phyloP scores from a whole-genome alignment of 1,139 yeast species.

The Yamadazyma blattariae region DNA sequence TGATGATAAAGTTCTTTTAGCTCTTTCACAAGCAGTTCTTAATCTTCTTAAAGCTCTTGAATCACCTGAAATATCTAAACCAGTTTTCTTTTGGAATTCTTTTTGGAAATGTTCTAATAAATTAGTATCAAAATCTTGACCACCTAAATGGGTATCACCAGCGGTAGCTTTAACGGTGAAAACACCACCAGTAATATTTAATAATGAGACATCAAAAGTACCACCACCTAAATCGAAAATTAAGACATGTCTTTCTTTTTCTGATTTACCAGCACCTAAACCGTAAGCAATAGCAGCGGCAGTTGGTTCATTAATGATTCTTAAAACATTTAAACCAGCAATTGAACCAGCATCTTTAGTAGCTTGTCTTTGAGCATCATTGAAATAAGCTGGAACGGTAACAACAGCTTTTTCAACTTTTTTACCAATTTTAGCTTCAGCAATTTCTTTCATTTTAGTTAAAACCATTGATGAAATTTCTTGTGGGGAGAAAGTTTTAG shows the following conservation, averaged over 20 bases:
- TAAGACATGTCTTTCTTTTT: slow-evolving; percentile 70
- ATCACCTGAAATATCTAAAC: slow-evolving; percentile 85
- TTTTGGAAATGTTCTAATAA: slow-evolving; percentile 77
- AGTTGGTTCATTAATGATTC: slow-evolving; percentile 51
- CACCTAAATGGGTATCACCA: slow-evolving; percentile 99
- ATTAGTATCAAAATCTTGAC: slow-evolving; percentile 65
- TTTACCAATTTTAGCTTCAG: slow-evolving; percentile 43
- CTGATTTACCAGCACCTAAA: slow-evolving; percentile 59
- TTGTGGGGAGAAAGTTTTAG: slow-evolving; percentile 94
- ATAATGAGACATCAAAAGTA: slow-evolving; percentile 59
- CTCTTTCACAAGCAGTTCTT: slow-evolving; percentile 99
- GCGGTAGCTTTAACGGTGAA: slow-evolving; percentile 98
- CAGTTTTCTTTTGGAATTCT: slow-evolving; percentile 96
- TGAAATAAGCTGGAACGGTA: slow-evolving; percentile 50
- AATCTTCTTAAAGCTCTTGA: slow-evolving; percentile 97
- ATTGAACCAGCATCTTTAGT: slow-evolving; percentile 50
- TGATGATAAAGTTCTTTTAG: slow-evolving; percentile 97
- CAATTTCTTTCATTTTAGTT: slow-evolving; percentile 56
- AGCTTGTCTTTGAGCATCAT: slow-evolving; percentile 51
- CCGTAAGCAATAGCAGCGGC: slow-evolving; percentile 53
- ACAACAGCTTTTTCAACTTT: slow-evolving; percentile 47
- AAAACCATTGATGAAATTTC: slow-evolving; percentile 96
- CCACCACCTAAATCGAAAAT: slow-evolving; percentile 53
- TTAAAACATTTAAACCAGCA: slow-evolving; percentile 49
- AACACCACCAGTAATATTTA: slow-evolving; percentile 94